These are phyloP conservation scores for Tylopilus balloui DNA, from an alignment of 768 basidiomycete genomes.

Conservation along the genomic window DNA sequence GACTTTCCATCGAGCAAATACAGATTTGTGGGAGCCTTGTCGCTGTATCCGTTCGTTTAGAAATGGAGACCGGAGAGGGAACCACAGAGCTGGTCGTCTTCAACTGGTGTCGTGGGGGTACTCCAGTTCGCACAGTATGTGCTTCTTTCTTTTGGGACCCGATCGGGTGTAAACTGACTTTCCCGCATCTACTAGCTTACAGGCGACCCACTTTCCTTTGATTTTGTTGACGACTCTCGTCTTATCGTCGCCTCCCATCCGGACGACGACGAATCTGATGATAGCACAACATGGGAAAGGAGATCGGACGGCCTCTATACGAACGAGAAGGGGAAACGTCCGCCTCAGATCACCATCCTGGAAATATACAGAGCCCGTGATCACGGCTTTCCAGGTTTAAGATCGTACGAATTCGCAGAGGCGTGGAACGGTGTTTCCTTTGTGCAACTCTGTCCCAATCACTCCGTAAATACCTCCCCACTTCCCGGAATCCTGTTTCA, in stretches of 20 bases:
- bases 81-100: constrained; percentile 29
- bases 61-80: constrained; percentile 31
- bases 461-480: constrained; percentile 36
- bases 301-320: constrained; percentile 30
- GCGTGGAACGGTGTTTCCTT: constrained; percentile 43
- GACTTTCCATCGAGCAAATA: constrained; percentile 28
- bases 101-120: constrained; percentile 28
- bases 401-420: constrained; percentile 50
- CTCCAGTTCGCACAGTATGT: constrained; percentile 27
- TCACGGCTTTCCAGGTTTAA: constrained; percentile 9
- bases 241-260: constrained; percentile 28
- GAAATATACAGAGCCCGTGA: constrained; percentile 17
- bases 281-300: constrained; percentile 28
- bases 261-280: constrained; percentile 32
- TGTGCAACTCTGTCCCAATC: constrained; percentile 48
- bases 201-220: constrained; percentile 31
- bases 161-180: not conserved
- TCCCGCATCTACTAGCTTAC: constrained; percentile 18
- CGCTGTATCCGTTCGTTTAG: constrained; percentile 27
- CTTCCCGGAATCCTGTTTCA: constrained; percentile 51
- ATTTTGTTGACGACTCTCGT: constrained; percentile 25
- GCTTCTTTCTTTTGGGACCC: not conserved
- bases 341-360: constrained; percentile 27
- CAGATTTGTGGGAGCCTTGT: constrained; percentile 27
- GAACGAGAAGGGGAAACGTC: constrained; percentile 29